Evolutionary conservation across 1,139 yeast species (phyloP).

Genomic region (Candida dubliniensis): DNA sequence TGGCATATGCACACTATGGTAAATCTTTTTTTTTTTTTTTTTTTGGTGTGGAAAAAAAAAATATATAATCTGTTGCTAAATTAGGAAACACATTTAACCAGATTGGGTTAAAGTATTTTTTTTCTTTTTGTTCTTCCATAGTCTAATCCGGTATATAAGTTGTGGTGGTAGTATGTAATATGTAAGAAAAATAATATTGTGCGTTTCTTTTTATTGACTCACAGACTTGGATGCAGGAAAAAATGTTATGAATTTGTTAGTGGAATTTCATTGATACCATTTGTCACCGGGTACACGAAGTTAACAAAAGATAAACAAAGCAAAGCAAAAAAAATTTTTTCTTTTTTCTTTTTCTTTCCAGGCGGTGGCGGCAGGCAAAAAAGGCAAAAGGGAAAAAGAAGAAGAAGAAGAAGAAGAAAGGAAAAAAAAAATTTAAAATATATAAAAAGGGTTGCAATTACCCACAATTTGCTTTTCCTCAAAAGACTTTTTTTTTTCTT

Average conservation of each 20-base stretch:
- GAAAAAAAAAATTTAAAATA: not conserved
- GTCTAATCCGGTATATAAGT: not conserved
- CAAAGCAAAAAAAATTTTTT: not conserved
- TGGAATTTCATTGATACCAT: too few relatives aligned
- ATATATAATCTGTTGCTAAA: not conserved
- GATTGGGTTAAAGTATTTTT: not conserved
- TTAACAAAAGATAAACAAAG: too few relatives aligned
- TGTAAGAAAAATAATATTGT: not conserved
- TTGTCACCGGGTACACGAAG: too few relatives aligned
- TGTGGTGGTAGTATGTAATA: not conserved
- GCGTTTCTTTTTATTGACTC: not conserved
- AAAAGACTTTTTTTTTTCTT: conserved; percentile 4
- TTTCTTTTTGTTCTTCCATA: not conserved
- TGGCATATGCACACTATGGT: not conserved
- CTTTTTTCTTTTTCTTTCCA: not conserved
- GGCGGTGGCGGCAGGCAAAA: not conserved
- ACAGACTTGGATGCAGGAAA: too few relatives aligned
- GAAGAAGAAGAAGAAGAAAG: not conserved
- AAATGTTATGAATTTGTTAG: too few relatives aligned
- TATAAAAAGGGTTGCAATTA: conserved; percentile 8
- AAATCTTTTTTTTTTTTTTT: conserved; percentile 1
- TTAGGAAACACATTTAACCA: conserved; percentile 3
- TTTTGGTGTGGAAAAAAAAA: not conserved
- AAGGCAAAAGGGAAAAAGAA: not conserved
- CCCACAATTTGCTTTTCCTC: conserved; percentile 2